These are phyloP conservation scores for Sarcodon sp. DNA, from an alignment of 768 basidiomycete species.

Conservation along the genomic window DNA sequence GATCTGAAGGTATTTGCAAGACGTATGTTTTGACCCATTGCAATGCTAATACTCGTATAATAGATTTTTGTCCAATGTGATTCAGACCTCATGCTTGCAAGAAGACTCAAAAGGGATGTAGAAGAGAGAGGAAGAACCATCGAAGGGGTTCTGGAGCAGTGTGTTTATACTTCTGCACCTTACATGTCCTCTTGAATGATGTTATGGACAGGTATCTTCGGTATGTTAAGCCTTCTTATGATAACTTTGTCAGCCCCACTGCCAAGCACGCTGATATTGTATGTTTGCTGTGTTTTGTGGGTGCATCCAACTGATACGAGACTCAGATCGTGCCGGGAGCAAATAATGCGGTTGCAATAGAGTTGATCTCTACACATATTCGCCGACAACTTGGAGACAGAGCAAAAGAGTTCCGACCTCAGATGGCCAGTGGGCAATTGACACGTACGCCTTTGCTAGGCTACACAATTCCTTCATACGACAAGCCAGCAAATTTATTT, in stretches of 20 bases:
- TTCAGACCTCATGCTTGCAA: constrained; percentile 93
- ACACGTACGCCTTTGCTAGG: constrained; percentile 10
- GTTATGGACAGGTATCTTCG: constrained; percentile 58
- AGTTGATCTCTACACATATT: constrained; percentile 86
- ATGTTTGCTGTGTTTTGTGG: constrained; percentile 1
- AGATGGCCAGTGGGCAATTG: constrained; percentile 38
- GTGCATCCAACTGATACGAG: neutral
- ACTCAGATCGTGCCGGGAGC: constrained; percentile 88
- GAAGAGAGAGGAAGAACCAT: constrained; percentile 80
- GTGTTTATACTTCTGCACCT: constrained; percentile 8
- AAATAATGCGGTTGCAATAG: constrained; percentile 83
- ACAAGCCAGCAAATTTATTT: constrained; percentile 41
- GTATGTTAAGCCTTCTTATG: constrained; percentile 90
- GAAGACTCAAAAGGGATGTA: constrained; percentile 80
- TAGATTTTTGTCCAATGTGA: constrained; percentile 89
- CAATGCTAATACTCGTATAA: neutral
- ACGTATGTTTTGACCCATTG: neutral
- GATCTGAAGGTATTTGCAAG: constrained; percentile 68
- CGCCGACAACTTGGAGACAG: constrained; percentile 75
- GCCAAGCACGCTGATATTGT: constrained; percentile 86
- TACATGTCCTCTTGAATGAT: neutral
- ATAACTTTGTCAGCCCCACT: constrained; percentile 86
- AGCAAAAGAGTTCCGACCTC: constrained; percentile 55
- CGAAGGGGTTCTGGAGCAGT: constrained; percentile 85
- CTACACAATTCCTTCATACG: constrained; percentile 12